Evolutionary conservation across 2,329 filamentous ascomycete genomes (phyloP).

Genomic region (Calonectria hongkongensis): DNA sequence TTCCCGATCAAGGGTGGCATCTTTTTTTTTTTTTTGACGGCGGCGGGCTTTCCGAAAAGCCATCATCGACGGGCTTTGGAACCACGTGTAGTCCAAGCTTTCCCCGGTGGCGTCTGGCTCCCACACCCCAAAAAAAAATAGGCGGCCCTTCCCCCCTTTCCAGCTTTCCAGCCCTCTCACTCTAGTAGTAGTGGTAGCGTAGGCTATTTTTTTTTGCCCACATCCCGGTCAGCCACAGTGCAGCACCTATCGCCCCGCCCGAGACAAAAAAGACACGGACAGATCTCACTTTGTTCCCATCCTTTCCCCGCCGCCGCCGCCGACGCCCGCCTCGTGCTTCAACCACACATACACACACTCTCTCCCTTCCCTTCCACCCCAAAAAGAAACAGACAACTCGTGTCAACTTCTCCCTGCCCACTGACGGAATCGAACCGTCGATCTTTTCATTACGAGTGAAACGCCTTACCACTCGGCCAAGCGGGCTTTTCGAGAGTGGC

Average conservation of each 20-base stretch:
- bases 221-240: neutral
- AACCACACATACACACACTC: too few species aligned
- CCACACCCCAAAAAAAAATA: neutral
- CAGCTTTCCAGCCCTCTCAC: too few species aligned
- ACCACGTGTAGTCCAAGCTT: conserved; percentile 6
- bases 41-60: conserved; percentile 4
- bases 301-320: too few species aligned
- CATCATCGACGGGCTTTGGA: neutral
- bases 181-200: neutral
- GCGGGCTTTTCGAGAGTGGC: conserved; percentile 22
- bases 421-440: conserved; percentile 42
- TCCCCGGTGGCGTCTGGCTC: conserved; percentile 1
- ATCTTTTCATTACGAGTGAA: conserved; percentile 42
- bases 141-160: neutral
- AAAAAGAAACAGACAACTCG: neutral
- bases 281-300: too few species aligned
- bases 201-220: neutral
- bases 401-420: conserved; percentile 18
- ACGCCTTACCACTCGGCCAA: conserved; percentile 43
- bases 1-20: neutral
- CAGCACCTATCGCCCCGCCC: neutral
- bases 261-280: too few species aligned
- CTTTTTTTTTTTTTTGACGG: neutral
- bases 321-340: too few species aligned
- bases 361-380: neutral